Percentiles rank a stretch among this genome's conserved stretches.
Conservation (phyloP, 139 green algal species). For the Pleodorina starrii region DNA sequence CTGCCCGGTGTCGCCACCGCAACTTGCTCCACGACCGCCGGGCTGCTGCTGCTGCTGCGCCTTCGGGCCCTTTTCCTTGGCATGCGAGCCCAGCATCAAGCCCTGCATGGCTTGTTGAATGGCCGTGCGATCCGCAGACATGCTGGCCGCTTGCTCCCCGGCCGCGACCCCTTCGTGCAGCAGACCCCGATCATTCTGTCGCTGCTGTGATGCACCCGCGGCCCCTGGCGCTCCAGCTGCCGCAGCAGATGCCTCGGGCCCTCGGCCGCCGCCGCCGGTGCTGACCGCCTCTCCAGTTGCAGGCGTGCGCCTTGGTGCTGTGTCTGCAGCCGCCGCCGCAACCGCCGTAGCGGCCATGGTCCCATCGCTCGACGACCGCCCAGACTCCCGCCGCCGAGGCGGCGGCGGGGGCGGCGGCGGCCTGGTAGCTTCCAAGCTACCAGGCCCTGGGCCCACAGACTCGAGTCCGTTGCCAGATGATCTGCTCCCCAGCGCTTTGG, state of each 20-base stretch:
- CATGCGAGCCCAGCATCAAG: too few species aligned
- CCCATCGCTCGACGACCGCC: neutral
- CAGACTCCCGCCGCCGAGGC: neutral
- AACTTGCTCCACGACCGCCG: too few species aligned
- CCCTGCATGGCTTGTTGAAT: too few species aligned
- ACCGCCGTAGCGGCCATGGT: neutral
- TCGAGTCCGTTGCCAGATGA: neutral
- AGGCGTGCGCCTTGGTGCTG: neutral
- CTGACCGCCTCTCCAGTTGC: too few species aligned
- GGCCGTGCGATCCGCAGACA: too few species aligned
- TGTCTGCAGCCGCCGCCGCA: neutral
- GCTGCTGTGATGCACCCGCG: neutral
- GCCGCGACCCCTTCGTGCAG: too few species aligned
- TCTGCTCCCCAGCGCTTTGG: neutral
- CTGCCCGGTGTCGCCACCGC: too few species aligned
- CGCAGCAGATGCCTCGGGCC: neutral
- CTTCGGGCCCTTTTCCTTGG: too few species aligned
- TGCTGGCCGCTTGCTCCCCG: too few species aligned
- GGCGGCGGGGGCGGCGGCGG: too few species aligned
- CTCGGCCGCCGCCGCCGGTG: neutral
- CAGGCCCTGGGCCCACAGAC: neutral
- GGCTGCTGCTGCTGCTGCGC: too few species aligned
- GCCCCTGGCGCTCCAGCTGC: neutral
- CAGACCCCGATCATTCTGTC: too few species aligned
- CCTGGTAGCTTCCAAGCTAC: neutral